Base-by-base conservation (phyloP, 2,329 filamentous ascomycete genomes). In the Aspergillus eucalypticola region DNA sequence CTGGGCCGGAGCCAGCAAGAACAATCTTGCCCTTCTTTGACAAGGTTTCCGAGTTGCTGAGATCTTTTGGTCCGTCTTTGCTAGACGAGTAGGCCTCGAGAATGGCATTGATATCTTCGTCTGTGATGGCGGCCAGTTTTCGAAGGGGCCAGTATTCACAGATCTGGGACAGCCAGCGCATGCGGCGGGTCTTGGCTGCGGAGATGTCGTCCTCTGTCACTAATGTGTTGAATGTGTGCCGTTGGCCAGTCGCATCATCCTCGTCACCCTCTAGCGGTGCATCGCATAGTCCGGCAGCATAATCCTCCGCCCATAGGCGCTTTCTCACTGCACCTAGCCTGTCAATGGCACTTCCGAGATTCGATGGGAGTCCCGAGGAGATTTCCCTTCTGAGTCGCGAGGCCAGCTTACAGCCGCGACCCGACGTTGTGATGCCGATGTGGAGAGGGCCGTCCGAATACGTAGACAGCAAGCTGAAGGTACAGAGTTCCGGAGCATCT, bases 61-160 rank as follows among this genome's bases (percentile, higher is more conserved):
- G 19, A 8, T 60, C 62, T 8, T 58, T 68, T 25, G 57, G 53
- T 29, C 66, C 66, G 2, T 64, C 63, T 38, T 70, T 73, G 35
- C 69, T 70, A 19, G 74, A 68, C 8, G 73, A 76, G 58, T 96
- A 96, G 2, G 90, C 87, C 63, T 84, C 80, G n/a, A 99, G 82
- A 0, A 98, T 86, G 11, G 79, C 75, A 15, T 91, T 86, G 6
- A 97, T 87, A 67, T 98, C 93, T 8, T 84, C 83, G 69, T 96
- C 91, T 3, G 85, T 89, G 64, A 98, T 89, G 42, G 84, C 83
- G 7, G 92, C 92, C 1, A 99, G 84, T 17, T 90, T 86, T 64
- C 88, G 88, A 25, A 99, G 82, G 1, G 95, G 93, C 95, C 95
- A 99, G 78, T 99, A 99, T 80, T 99, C 95, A 82, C 95, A 99